Evolutionary conservation across 2,329 filamentous ascomycete species (phyloP), one percentile per base, ranked within the genome.

Genomic region (Chaetomiaceae sp.): DNA sequence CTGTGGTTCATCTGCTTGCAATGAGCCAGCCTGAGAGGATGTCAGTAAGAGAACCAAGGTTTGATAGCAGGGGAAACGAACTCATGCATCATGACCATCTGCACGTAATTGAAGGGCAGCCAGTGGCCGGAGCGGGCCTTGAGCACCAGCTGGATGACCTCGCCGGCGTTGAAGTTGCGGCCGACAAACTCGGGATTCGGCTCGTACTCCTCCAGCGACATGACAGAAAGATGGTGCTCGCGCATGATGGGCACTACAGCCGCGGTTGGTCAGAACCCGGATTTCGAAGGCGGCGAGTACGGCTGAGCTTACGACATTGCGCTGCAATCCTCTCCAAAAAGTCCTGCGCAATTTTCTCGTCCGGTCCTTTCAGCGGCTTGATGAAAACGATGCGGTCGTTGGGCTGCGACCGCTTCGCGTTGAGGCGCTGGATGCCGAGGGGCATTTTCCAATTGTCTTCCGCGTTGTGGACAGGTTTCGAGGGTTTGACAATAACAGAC

Each of bases 31-130:
- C 76, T 77, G 22, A n/a, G 8, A n/a, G 11, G 5, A 43, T n/a
- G 54, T 63, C 23, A 65, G 55, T 27, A 6, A 6, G 25, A n/a
- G 6, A 27, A 6, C 12, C 23, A 23, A 12, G 6, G 7, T 9
- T 19, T 27, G 22, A 14, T 37, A 9, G 11, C 3, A 43, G 15
- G 9, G 17, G 14, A 17, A 25, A 65, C 70, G 40, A 60, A 74
- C 74, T 94, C 89, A 67, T 95, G 90, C 82, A 95, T 91, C 90
- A 95, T 95, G 60, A 95, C 89, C 88, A 94, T 92, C 70, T 94
- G 88, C 15, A 95, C 88, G 65, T 91, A 90, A 57, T 83, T 77
- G 65, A 94, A 91, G 0, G 88, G 87, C 20, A 95, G 74, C 90
- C 90, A 95, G 54, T 74, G 79, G 23, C 82, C 81, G 0, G 78